Percentiles rank a stretch among this genome's conserved stretches.
Conservation (phyloP, 208 protist genomes). For the Leishmania major region DNA sequence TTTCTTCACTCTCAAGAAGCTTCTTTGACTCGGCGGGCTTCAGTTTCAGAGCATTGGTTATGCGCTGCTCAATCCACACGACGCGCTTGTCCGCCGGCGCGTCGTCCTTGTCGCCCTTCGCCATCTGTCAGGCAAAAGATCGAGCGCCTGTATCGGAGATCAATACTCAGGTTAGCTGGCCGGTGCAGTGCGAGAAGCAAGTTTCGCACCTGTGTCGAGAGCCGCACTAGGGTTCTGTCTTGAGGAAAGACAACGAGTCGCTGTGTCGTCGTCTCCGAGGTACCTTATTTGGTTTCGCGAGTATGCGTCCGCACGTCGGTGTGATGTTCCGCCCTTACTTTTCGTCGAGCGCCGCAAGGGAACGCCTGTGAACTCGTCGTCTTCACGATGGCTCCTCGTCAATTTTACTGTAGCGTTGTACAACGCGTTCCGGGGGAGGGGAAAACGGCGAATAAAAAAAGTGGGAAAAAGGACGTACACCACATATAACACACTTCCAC, state of each 20-base stretch:
- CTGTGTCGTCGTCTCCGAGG: not conserved
- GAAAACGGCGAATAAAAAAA: slow-evolving; percentile 9
- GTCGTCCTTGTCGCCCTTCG: slow-evolving; percentile 91
- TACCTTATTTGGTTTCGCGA: not conserved
- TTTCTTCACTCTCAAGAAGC: slow-evolving; percentile 92
- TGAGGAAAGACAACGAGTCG: not conserved
- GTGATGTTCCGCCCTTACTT: not conserved
- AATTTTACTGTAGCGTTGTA: not conserved
- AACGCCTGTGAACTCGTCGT: not conserved
- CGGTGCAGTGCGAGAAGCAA: not conserved
- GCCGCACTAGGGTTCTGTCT: not conserved
- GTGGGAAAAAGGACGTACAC: slow-evolving; percentile 2
- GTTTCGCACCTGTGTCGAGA: no score
- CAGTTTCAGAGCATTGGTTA: slow-evolving; percentile 80
- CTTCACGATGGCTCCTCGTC: not conserved
- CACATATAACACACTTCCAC: not conserved
- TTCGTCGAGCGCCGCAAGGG: not conserved
- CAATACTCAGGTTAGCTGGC: not conserved
- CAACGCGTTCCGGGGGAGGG: not conserved
- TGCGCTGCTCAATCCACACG: slow-evolving; percentile 91
- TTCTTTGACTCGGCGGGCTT: slow-evolving; percentile 93
- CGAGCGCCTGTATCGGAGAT: not conserved
- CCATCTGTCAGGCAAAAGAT: slow-evolving; percentile 40
- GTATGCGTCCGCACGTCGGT: not conserved
- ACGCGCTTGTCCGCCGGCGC: slow-evolving; percentile 91